Base-by-base conservation (phyloP, 148 eudicot genomes). In the Diospyros kaki region DNA sequence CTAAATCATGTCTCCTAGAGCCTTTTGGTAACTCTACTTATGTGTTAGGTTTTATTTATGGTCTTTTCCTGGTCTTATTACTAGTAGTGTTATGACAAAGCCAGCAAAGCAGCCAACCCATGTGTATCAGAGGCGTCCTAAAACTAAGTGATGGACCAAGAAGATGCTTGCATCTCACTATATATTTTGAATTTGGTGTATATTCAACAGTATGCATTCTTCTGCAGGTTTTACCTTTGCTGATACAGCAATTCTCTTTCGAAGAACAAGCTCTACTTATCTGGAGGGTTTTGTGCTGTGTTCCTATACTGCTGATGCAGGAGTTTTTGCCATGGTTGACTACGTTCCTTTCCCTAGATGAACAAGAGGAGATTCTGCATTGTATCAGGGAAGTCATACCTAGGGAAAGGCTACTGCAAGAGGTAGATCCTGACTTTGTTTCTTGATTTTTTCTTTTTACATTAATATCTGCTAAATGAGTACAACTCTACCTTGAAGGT, bases 281-380 rank as follows among this genome's bases (percentile, higher is more conserved):
- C 69, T 93, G 99, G 99, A 90, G 89, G 82, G 85, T 83, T 68
- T 81, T 93, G 73, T 90, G 97, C 73, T 84, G 89, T 80, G 87
- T 91, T 71, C 99, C 99, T 39, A 68, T 89, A 66, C 79, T 79
- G 70, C 81, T 95, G 45, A 78, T 95, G 84, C 88, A 87, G 74
- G 91, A 88, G 9, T 76, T 95, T 56, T 85, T 92, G 58, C 94
- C 94, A 61, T 95, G 99, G 99, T 71, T 93, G 80, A 75, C 83
- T 44, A 73, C 76, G 75, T 84, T 76, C 78, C 89, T 95, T 73
- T 85, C 93, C 73, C 69, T 81, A 81, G 86, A 87, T 59, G 97
- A 93, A 78, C 87, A 78, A 69, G 66, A 75, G 58, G 90, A 89
- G 63, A 62, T 93, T 71, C 72, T 78, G 78, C 68, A 62, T 56